Conservation (phyloP, 495 filamentous ascomycete species). For the Aspergillus olivimuriae region DNA sequence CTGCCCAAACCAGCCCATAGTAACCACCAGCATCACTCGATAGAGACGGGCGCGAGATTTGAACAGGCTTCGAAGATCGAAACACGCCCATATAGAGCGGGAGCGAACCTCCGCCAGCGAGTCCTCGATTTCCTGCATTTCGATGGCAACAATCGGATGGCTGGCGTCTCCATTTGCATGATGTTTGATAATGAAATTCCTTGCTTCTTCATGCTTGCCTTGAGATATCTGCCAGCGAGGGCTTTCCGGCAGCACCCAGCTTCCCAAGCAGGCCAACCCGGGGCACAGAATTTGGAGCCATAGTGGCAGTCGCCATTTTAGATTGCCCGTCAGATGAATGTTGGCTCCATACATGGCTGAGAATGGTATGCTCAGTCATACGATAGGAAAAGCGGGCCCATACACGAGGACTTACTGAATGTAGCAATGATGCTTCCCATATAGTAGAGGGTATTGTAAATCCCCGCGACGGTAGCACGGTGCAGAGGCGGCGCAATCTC, state of each 20-base stretch:
- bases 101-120: constrained; percentile 32
- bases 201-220: constrained; percentile 47
- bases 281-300: constrained; percentile 57
- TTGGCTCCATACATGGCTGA: constrained; percentile 12
- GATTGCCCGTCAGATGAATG: constrained; percentile 15
- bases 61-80: constrained; percentile 54
- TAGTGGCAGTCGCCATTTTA: constrained; percentile 50
- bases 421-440: constrained; percentile 41
- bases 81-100: constrained; percentile 32
- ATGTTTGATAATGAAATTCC: constrained; percentile 42
- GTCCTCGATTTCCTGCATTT: constrained; percentile 53
- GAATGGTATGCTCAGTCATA: neutral
- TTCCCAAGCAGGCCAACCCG: constrained; percentile 24
- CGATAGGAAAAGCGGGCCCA: neutral
- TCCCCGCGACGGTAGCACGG: constrained; percentile 55
- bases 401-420: neutral
- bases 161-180: constrained; percentile 47
- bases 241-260: constrained; percentile 23
- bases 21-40: constrained; percentile 50
- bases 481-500: constrained; percentile 67
- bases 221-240: constrained; percentile 21
- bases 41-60: constrained; percentile 50
- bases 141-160: constrained; percentile 46
- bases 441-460: constrained; percentile 60
- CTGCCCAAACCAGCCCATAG: constrained; percentile 50